These are phyloP conservation scores for Pezicula carpinea DNA, from an alignment of 2,329 filamentous ascomycete genomes.

Conservation along the genomic window DNA sequence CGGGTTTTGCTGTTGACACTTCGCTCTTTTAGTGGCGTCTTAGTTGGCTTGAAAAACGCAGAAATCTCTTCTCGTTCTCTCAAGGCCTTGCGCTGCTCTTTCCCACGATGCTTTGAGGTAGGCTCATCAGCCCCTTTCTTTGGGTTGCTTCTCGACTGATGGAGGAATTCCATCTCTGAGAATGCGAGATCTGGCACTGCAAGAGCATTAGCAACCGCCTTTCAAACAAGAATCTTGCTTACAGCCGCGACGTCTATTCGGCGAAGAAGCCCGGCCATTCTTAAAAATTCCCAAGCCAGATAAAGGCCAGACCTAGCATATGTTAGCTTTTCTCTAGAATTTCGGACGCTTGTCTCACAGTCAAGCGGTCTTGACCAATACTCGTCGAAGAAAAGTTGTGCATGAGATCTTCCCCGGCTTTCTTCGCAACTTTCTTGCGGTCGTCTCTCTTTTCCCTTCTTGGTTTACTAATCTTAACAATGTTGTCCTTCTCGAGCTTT, in stretches of 20 bases:
- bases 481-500: constrained; percentile 18
- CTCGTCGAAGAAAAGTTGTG: constrained; percentile 50
- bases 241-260: constrained; percentile 32
- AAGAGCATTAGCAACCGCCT: not conserved
- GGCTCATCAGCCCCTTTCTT: constrained; percentile 25
- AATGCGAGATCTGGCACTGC: constrained; percentile 49
- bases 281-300: constrained; percentile 40
- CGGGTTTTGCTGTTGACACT: constrained; percentile 2
- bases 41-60: constrained; percentile 21
- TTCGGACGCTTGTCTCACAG: constrained; percentile 34
- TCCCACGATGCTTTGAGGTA: constrained; percentile 18
- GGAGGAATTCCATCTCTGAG: constrained; percentile 45
- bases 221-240: constrained; percentile 17
- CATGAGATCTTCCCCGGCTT: constrained; percentile 41
- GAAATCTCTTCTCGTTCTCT: constrained; percentile 24
- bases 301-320: constrained; percentile 31
- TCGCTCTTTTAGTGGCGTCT: constrained; percentile 10
- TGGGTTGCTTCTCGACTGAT: constrained; percentile 18
- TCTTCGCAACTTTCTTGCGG: constrained; percentile 16
- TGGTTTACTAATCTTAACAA: constrained; percentile 22
- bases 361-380: constrained; percentile 47
- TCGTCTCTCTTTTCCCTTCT: constrained; percentile 9
- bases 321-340: constrained; percentile 7
- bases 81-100: constrained; percentile 15
- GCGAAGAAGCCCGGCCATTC: constrained; percentile 36